Conservation (phyloP, 2,329 filamentous ascomycete species). For the Microsporum ferrugineum region DNA sequence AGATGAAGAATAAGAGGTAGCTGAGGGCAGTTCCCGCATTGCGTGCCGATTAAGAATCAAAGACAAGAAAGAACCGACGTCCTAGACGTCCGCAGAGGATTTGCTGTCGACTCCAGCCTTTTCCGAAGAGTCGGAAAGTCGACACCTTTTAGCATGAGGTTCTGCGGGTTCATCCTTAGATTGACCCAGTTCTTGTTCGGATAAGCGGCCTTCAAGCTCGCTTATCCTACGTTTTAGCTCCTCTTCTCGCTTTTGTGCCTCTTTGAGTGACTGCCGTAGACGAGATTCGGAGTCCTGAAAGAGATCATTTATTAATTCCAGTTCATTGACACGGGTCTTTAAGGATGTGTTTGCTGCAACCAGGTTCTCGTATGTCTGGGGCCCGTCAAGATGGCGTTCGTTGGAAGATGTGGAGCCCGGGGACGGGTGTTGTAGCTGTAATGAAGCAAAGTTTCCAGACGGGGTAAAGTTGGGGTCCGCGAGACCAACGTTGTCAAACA, state of each 20-base stretch:
- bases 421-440: constrained; percentile 47
- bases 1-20: background rate
- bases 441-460: constrained; percentile 38
- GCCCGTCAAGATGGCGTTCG: constrained; percentile 54
- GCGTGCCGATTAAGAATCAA: background rate
- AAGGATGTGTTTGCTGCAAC: constrained; percentile 69
- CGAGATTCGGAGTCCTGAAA: constrained; percentile 52
- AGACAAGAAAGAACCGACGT: background rate
- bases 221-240: constrained; percentile 72
- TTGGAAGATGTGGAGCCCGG: constrained; percentile 50
- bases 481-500: constrained; percentile 62
- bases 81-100: background rate
- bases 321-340: constrained; percentile 89
- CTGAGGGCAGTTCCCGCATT: background rate
- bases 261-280: constrained; percentile 56
- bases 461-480: constrained; percentile 57
- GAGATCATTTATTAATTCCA: constrained; percentile 86
- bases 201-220: constrained; percentile 53
- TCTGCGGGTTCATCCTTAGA: constrained; percentile 29
- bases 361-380: constrained; percentile 69
- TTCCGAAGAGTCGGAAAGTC: constrained; percentile 31
- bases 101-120: background rate
- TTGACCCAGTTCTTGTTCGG: constrained; percentile 18
- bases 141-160: constrained; percentile 45
- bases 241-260: constrained; percentile 66